These are phyloP conservation scores for Fusarium pseudograminearum DNA, from an alignment of 2,329 filamentous ascomycete species.

Conservation along the genomic window DNA sequence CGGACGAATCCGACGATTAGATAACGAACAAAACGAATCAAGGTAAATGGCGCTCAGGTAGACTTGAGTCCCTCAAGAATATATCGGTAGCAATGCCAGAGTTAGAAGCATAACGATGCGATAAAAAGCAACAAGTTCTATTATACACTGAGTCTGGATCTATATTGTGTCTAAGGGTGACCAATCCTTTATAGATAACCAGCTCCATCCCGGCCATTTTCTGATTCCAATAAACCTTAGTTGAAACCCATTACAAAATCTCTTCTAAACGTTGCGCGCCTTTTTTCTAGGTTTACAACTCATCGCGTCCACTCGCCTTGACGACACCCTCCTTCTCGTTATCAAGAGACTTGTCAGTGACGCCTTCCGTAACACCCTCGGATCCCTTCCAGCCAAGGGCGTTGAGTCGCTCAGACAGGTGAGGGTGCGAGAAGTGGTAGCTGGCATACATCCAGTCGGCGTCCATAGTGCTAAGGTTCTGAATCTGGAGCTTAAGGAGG, in stretches of 20 bases:
- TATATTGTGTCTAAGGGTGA: slow-evolving; percentile 21
- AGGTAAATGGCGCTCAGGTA: slow-evolving; percentile 24
- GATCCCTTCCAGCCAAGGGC: slow-evolving; percentile 87
- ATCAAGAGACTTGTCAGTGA: slow-evolving; percentile 55
- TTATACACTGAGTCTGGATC: slow-evolving; percentile 41
- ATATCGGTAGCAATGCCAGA: slow-evolving; percentile 41
- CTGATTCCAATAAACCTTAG: slow-evolving; percentile 7
- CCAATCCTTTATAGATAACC: slow-evolving; percentile 22
- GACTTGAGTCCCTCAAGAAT: slow-evolving; percentile 26
- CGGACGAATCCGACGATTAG: slow-evolving; percentile 47
- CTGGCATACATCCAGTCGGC: slow-evolving; percentile 98
- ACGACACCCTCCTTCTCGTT: slow-evolving; percentile 60
- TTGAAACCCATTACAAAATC: neutral
- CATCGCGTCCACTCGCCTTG: slow-evolving; percentile 80
- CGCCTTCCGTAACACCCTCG: slow-evolving; percentile 57
- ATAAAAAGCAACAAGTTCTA: slow-evolving; percentile 25
- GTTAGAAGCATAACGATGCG: slow-evolving; percentile 10
- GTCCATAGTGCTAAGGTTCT: slow-evolving; percentile 98
- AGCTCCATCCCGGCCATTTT: slow-evolving; percentile 19
- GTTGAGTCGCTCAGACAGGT: slow-evolving; percentile 90
- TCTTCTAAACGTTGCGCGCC: slow-evolving; percentile 14
- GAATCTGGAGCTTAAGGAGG: slow-evolving; percentile 96
- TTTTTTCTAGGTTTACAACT: slow-evolving; percentile 63
- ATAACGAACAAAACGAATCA: neutral
- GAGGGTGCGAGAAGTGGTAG: slow-evolving; percentile 98